Evolutionary conservation across 257 asterid genomes (phyloP), one percentile per base, ranked within the genome.

Genomic region (Gynochthodes officinalis): DNA sequence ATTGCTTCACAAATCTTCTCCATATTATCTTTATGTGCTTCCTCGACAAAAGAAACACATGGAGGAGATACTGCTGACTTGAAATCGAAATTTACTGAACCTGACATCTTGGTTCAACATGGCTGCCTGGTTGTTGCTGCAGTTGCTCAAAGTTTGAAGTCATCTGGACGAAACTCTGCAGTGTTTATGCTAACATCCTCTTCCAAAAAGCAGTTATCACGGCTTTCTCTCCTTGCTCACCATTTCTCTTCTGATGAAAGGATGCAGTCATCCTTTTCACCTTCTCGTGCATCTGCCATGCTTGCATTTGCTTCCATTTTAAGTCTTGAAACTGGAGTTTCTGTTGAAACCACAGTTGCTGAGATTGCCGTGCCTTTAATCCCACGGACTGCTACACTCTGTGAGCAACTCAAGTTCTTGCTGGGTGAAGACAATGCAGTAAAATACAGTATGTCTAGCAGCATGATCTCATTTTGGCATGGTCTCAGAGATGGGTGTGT

Each of bases 281-380:
- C 96, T 78, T 86, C 89, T 75, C 85, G 93, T 85, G 89, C 97
- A 64, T 90, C 97, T 62, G 90, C 98, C 49, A 92, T 92, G 98
- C 88, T 95, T 61, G 99, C 99, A 81, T 86, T 95, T 75, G 89
- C 98, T 75, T 89, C 99, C 71, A 92, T 95, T 72, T 75, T 92
- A 75, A 83, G 91, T 63, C 99, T 95, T 71, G 98, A 95, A 84
- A 76, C 82, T 83, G 96, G 92, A 77, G 71, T 75, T 76, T 74
- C 79, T 49, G 84, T 84, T 73, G 96, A 89, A 75, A 85, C 84
- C 74, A 72, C 96, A 46, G 78, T 89, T 69, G 83, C 91, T 57
- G 99, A 95, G 84, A 88, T 90, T 52, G 96, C 97, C 73, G 89
- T 92, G 72, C 96, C 99, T 71, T 84, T 95, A 81, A 92, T 95